Evolutionary conservation across 129 eudicot species (phyloP).

Genomic region (Pseudognaphalium luteoalbum): DNA sequence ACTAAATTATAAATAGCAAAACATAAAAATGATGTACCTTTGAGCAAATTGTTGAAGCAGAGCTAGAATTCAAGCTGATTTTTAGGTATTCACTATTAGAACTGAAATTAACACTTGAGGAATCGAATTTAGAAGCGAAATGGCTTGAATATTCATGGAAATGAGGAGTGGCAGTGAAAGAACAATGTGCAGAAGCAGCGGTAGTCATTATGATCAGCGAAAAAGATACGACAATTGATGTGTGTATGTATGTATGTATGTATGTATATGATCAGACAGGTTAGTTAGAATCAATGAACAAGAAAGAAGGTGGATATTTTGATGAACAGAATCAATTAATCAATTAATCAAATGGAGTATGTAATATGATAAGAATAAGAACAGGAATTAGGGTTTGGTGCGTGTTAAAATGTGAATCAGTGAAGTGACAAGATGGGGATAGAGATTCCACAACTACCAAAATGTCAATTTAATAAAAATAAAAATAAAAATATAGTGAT

Average conservation of each 20-base stretch:
- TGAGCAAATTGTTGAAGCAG: slow-evolving; percentile 27
- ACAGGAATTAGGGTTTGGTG: slow-evolving; percentile 22
- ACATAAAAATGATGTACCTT: slow-evolving; percentile 39
- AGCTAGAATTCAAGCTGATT: slow-evolving; percentile 36
- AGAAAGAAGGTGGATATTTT: slow-evolving; percentile 12
- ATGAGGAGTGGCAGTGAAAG: slow-evolving; percentile 39
- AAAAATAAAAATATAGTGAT: no score
- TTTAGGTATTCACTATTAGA: slow-evolving; percentile 34
- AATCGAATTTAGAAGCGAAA: slow-evolving; percentile 34
- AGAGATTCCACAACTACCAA: no score
- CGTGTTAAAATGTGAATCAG: slow-evolving; percentile 12
- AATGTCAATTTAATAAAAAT: no score
- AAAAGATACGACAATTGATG: slow-evolving; percentile 6
- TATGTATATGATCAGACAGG: slow-evolving; percentile 7
- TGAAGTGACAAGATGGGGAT: no score
- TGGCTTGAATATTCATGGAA: slow-evolving; percentile 38
- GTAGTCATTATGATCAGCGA: slow-evolving; percentile 33
- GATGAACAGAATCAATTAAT: not conserved
- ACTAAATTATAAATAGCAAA: not conserved
- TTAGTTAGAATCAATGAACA: not conserved
- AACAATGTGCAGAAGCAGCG: slow-evolving; percentile 35
- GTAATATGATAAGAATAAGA: no score
- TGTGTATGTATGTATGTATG: not conserved
- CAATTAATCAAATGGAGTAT: not conserved
- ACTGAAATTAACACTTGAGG: slow-evolving; percentile 39